Evolutionary conservation across 2,329 filamentous ascomycete species (phyloP), one percentile per base, ranked within the genome.

Genomic region (Fusarium sp.): DNA sequence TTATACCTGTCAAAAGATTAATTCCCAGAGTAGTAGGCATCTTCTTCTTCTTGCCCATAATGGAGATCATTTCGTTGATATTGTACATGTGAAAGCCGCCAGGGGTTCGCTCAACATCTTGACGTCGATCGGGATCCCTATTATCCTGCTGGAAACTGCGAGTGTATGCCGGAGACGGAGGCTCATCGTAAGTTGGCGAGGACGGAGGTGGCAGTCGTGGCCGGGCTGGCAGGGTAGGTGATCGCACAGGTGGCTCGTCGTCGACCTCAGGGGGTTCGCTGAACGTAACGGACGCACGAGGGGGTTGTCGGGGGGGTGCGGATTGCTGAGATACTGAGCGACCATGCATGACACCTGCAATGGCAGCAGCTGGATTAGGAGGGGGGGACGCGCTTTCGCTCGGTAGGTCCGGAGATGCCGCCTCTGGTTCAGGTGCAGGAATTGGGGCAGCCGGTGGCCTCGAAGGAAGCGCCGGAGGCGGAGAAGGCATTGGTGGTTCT

Each of bases 1-100:
- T 97, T 33, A 91, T 88, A 39, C 94, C 94, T 17, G 93, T 97
- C 47, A 91, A 90, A 57, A 96, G 85, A 77, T 98, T 98, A 76
- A 98, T 91, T n/a, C 95, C 95, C 38, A 98, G 81, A 0, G 93
- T 97, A n/a, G 94, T 97, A 2, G 95, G 94, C 93, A 98, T 96
- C 83, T 98, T 98, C 84, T 97, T 97, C 75, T 93, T 92, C 83
- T 97, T 97, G 58, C 95, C 95, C 89, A 97, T 94, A 44, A 96
- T 89, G n/a, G 94, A 95, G 6, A 97, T 89, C 92, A 97, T 97
- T 81, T 98, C 95, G 77, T 94, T 97, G 74, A 98, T 94, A 74
- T 97, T 98, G 81, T 98, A 98, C 79, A 98, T 85, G 76, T 97
- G 94, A 76, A 94, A 98, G 3, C 93, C 93, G 19, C 93, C 92